These are phyloP conservation scores for Xylariales sp. DNA, from an alignment of 2,329 filamentous ascomycete genomes.

Conservation along the genomic window DNA sequence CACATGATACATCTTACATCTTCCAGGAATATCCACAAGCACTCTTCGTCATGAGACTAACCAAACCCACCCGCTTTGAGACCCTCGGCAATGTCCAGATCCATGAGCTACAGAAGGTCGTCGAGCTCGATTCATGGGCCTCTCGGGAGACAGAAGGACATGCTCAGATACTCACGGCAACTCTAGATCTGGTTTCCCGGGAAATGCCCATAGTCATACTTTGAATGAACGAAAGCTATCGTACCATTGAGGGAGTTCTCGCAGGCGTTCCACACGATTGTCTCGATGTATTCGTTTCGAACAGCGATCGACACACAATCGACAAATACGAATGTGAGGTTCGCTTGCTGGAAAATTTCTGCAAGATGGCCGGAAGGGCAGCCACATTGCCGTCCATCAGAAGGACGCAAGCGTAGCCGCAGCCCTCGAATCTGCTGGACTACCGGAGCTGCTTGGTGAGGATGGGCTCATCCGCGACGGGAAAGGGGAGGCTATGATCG, in stretches of 20 bases:
- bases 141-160: neutral
- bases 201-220: slow-evolving; percentile 28
- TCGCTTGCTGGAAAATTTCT: slow-evolving; percentile 16
- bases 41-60: slow-evolving; percentile 6
- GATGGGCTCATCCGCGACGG: slow-evolving; percentile 21
- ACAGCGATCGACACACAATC: slow-evolving; percentile 14
- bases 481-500: slow-evolving; percentile 29
- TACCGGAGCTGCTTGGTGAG: slow-evolving; percentile 17
- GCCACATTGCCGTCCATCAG: slow-evolving; percentile 25
- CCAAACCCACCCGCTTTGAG: slow-evolving; percentile 2
- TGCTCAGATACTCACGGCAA: neutral
- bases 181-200: slow-evolving; percentile 5
- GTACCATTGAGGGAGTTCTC: slow-evolving; percentile 23
- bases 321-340: slow-evolving; percentile 19
- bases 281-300: slow-evolving; percentile 27
- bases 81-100: slow-evolving; percentile 2
- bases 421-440: slow-evolving; percentile 18
- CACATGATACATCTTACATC: no score
- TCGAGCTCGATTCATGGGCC: slow-evolving; percentile 4
- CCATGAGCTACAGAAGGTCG: slow-evolving; percentile 5
- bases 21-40: no score
- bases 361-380: slow-evolving; percentile 13
- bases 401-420: slow-evolving; percentile 20
- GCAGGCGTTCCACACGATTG: slow-evolving; percentile 24
- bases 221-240: slow-evolving; percentile 25